Conservation (phyloP, 2,329 filamentous ascomycete species). For the Fusarium sp. region DNA sequence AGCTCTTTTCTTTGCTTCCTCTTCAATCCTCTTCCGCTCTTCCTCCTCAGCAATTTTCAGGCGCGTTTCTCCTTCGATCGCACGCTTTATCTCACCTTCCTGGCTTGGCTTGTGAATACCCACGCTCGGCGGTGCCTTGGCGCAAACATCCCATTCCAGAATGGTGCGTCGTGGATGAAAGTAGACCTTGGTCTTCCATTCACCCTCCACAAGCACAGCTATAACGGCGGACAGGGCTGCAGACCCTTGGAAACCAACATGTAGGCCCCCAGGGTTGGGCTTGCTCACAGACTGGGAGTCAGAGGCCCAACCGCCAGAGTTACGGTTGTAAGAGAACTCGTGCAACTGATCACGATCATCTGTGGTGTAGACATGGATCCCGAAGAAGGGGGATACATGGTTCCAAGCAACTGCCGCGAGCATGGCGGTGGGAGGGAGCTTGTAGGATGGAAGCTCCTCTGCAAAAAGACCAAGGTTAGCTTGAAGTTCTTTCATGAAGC, state of each 20-base stretch:
- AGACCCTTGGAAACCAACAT: not conserved
- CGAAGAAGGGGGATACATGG: not conserved
- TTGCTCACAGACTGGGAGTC: not conserved
- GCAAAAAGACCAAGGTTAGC: not conserved
- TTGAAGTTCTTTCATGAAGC: not conserved
- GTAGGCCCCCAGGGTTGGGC: not conserved
- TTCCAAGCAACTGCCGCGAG: not conserved
- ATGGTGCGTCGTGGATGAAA: not conserved
- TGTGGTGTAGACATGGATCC: not conserved
- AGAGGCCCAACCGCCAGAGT: not conserved
- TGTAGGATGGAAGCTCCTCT: not conserved
- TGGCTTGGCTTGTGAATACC: not conserved
- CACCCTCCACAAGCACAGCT: not conserved
- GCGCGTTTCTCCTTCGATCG: not conserved
- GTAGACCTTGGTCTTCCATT: not conserved
- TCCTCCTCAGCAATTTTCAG: not conserved
- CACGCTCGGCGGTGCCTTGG: not conserved
- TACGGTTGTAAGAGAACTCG: not conserved
- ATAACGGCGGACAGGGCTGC: not conserved
- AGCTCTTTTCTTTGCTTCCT: not conserved
- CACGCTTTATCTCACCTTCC: not conserved
- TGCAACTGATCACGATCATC: not conserved
- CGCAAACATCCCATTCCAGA: not conserved
- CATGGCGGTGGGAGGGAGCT: not conserved
- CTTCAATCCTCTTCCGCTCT: not conserved